Conservation (phyloP, 1,284 basidiomycete genomes). For the Trichosporon ovoides region DNA sequence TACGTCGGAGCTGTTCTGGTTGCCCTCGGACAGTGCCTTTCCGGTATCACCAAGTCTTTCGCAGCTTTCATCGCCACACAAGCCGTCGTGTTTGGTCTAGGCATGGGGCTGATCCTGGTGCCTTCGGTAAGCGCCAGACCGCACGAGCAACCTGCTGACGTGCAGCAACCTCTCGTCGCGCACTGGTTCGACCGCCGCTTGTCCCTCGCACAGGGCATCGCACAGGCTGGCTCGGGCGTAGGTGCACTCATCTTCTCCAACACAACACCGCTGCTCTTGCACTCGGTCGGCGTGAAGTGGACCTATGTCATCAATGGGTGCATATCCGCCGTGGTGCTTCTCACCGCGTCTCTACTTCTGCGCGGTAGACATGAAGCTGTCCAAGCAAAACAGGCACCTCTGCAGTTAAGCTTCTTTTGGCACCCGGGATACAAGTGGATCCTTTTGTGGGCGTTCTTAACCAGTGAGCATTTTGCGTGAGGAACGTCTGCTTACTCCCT, state of each 20-base stretch:
- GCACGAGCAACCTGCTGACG: neutral
- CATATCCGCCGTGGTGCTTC: slow-evolving; percentile 41
- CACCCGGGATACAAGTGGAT: slow-evolving; percentile 16
- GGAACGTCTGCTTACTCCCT: slow-evolving; percentile 4
- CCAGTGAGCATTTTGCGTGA: slow-evolving; percentile 10
- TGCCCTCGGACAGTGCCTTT: slow-evolving; percentile 33
- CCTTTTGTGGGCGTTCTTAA: slow-evolving; percentile 18
- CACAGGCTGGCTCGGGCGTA: slow-evolving; percentile 40
- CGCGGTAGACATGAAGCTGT: slow-evolving; percentile 38
- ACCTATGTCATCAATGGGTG: slow-evolving; percentile 47
- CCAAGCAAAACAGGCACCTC: slow-evolving; percentile 16
- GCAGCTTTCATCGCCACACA: slow-evolving; percentile 36
- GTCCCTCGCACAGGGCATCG: slow-evolving; percentile 40
- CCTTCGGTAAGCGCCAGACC: slow-evolving; percentile 19
- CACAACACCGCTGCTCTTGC: slow-evolving; percentile 40
- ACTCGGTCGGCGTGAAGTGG: slow-evolving; percentile 39
- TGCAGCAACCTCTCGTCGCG: slow-evolving; percentile 36
- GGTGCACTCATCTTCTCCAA: slow-evolving; percentile 45
- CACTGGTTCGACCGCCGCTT: slow-evolving; percentile 47
- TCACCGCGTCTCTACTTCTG: slow-evolving; percentile 42
- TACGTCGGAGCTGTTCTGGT: slow-evolving; percentile 31
- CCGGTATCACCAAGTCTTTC: slow-evolving; percentile 31
- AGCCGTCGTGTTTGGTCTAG: slow-evolving; percentile 38
- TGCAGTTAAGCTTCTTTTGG: slow-evolving; percentile 17
- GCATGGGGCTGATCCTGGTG: slow-evolving; percentile 36